These are phyloP conservation scores for Hibiscus tridactylites DNA, from an alignment of 345 rosid species.

Conservation along the genomic window DNA sequence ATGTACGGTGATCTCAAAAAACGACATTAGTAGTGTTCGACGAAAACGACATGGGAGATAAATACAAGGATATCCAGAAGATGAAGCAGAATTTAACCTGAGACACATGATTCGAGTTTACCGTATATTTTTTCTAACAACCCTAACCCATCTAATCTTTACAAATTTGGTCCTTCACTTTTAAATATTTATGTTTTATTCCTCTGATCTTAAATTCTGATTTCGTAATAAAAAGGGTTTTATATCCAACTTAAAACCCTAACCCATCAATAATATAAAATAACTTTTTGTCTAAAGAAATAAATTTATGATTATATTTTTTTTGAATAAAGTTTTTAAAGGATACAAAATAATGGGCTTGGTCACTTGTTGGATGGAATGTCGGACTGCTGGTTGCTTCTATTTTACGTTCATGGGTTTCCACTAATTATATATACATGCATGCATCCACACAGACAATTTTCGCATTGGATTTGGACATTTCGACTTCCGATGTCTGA, in stretches of 20 bases:
- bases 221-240: not conserved
- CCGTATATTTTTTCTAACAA: no score
- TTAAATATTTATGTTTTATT: no score
- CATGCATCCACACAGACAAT: not conserved
- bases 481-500: not conserved
- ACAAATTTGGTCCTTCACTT: no score
- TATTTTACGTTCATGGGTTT: conserved; percentile 14
- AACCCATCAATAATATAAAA: not conserved
- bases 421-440: conserved; percentile 8
- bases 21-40: no score
- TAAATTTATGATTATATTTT: not conserved
- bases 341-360: not conserved
- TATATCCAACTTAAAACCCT: not conserved
- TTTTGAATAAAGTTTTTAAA: not conserved
- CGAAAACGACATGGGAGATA: no score
- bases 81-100: no score
- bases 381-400: conserved; percentile 20
- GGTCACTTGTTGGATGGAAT: conserved; percentile 21
- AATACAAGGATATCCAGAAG: no score
- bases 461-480: conserved; percentile 2
- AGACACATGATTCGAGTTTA: no score
- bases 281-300: not conserved
- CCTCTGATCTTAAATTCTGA: no score
- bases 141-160: no score
- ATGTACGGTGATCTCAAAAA: no score